Conservation (phyloP, 805 yeast species). For the Debaryomyces hansenii region DNA sequence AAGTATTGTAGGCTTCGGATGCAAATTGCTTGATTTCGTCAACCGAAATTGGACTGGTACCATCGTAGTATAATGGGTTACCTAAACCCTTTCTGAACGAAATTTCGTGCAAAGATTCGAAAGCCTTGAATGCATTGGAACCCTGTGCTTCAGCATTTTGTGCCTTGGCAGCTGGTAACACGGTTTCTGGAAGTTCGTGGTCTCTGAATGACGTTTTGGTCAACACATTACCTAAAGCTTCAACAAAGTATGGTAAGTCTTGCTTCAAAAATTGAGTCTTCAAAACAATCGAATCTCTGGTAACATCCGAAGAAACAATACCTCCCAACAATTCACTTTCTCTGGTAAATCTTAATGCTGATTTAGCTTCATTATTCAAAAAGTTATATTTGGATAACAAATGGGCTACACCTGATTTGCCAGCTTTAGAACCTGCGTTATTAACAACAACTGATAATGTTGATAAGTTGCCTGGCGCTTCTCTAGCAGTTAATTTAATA, state of each 20-base stretch:
- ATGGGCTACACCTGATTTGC: constrained; percentile 81
- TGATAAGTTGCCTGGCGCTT: constrained; percentile 67
- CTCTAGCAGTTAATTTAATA: constrained; percentile 53
- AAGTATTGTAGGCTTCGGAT: constrained; percentile 61
- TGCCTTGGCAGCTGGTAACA: constrained; percentile 71
- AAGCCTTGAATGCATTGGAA: constrained; percentile 58
- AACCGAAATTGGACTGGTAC: constrained; percentile 51
- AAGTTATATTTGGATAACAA: constrained; percentile 80
- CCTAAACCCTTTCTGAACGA: constrained; percentile 90
- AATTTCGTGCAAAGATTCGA: constrained; percentile 75
- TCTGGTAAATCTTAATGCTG: constrained; percentile 90
- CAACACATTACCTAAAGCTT: constrained; percentile 74
- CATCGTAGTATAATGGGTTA: constrained; percentile 74
- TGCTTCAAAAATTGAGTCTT: constrained; percentile 81
- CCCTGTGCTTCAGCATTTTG: constrained; percentile 56
- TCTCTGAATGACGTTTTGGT: constrained; percentile 72
- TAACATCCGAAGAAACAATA: constrained; percentile 60
- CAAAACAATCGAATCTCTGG: constrained; percentile 83
- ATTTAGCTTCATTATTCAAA: constrained; percentile 76
- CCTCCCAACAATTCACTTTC: constrained; percentile 96
- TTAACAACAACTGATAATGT: constrained; percentile 73
- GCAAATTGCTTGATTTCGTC: constrained; percentile 72
- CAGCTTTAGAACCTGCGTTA: constrained; percentile 80
- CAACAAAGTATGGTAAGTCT: constrained; percentile 89
- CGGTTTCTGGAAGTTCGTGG: constrained; percentile 82